Evolutionary conservation across 108 stramenopile genomes (phyloP).

Genomic region (Cyclotella sp.): DNA sequence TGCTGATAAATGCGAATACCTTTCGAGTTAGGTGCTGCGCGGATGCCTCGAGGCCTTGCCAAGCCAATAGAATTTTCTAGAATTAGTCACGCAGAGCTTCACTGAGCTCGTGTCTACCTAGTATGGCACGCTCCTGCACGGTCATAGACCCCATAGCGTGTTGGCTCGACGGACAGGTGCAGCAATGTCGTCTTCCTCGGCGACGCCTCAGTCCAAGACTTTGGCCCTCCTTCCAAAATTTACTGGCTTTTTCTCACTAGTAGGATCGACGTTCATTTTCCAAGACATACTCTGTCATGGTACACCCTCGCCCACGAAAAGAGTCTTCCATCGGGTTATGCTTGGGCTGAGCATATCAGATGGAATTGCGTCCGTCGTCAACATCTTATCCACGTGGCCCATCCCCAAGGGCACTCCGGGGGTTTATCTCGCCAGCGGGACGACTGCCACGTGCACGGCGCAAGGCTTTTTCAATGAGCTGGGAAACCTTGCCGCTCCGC

Average conservation of each 20-base stretch:
- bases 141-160: no score
- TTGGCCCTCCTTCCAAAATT: conserved; percentile 52
- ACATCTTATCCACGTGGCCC: conserved; percentile 52
- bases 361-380: conserved; percentile 41
- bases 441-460: conserved; percentile 48
- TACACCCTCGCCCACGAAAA: neutral
- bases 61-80: no score
- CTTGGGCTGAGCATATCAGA: conserved; percentile 46
- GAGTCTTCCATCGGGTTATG: conserved; percentile 53
- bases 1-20: no score
- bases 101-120: no score
- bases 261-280: conserved; percentile 57
- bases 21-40: no score
- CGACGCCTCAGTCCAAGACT: conserved; percentile 20
- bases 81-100: no score
- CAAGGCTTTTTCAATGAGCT: conserved; percentile 55
- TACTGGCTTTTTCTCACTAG: conserved; percentile 36
- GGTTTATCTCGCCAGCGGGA: conserved; percentile 47
- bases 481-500: conserved; percentile 51
- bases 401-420: conserved; percentile 49
- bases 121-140: no score
- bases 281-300: conserved; percentile 45
- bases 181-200: no score
- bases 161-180: no score
- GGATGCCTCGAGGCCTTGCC: no score